Base-by-base conservation (phyloP, 305 asterid species). In the Rubia peregrina region DNA sequence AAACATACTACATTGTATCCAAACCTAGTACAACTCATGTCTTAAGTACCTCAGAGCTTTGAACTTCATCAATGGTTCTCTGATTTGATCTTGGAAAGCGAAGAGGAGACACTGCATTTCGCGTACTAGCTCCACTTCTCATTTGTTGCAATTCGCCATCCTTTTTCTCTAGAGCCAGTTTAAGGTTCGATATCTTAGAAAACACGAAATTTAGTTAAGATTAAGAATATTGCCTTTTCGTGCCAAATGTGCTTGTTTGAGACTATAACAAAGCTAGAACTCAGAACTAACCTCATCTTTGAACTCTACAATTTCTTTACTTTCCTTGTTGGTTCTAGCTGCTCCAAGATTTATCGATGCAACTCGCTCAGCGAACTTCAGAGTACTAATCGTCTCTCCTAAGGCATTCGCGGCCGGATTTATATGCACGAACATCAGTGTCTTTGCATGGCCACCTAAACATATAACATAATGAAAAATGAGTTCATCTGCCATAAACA, bases 331-430 rank as follows among this genome's bases (percentile, higher is more conserved):
- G 44, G 96, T 87, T 67, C 78, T 82, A 65, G 97, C 97, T 69
- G 91, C 93, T 40, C 98, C 98, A 65, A 92, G 87, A 70, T 92
- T 87, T 68, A 90, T 87, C 30, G 96, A 83, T 30, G 95, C 92
- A 69, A 92, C 97, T 77, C 98, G 85, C 76, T 88, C 93, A n/a
- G 97, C 98, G 79, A 92, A 92, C 73, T 92, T 92, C 75, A 90
- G 75, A 65, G 97, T 90, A 83, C 97, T 90, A 64, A 92, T 83
- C 40, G 98, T 92, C 79, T 92, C 98, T 71, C 92, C 96, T 43
- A 92, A 63, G 74, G 97, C 87, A 79, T 83, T 80, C 67, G 76
- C 85, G 77, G 89, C 90, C 4, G 98, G 95, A 84, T 89, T 92
- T 78, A 92, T 86, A 78, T 92, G 98, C 79, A 92, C 95, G 59